Conservation (phyloP, 441 rosid genomes). For the Pelargonium exstipulatum region DNA sequence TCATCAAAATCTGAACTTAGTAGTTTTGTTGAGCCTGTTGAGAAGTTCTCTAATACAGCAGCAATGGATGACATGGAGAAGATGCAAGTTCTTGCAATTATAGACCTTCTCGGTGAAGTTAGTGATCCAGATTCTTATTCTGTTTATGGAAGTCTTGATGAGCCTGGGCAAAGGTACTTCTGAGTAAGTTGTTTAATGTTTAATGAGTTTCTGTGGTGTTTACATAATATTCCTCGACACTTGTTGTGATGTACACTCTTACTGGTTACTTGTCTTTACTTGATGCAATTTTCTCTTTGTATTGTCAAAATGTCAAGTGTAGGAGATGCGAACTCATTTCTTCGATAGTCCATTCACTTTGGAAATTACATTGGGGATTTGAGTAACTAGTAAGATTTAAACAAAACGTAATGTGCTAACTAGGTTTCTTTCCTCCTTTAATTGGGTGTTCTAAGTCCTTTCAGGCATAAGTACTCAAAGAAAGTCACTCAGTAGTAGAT, state of each 20-base stretch:
- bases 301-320: constrained; percentile 5
- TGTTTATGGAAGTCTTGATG: constrained; percentile 80
- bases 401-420: neutral
- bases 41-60: constrained; percentile 44
- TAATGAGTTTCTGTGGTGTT: constrained; percentile 3
- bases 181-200: constrained; percentile 13
- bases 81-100: constrained; percentile 63
- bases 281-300: neutral
- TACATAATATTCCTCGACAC: neutral
- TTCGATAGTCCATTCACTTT: neutral
- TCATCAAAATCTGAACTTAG: constrained; percentile 45
- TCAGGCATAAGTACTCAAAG: neutral
- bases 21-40: constrained; percentile 49
- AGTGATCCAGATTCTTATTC: constrained; percentile 57
- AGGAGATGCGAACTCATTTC: neutral
- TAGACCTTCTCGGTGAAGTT: constrained; percentile 71
- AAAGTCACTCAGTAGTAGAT: neutral
- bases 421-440: neutral
- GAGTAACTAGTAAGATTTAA: neutral
- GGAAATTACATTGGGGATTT: neutral
- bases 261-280: constrained; percentile 4
- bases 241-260: neutral
- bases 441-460: neutral
- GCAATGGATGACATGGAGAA: constrained; percentile 45
- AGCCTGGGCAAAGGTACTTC: constrained; percentile 75